phyloP scores from a whole-genome alignment of 1,139 yeast species.

The Candida sp. region DNA sequence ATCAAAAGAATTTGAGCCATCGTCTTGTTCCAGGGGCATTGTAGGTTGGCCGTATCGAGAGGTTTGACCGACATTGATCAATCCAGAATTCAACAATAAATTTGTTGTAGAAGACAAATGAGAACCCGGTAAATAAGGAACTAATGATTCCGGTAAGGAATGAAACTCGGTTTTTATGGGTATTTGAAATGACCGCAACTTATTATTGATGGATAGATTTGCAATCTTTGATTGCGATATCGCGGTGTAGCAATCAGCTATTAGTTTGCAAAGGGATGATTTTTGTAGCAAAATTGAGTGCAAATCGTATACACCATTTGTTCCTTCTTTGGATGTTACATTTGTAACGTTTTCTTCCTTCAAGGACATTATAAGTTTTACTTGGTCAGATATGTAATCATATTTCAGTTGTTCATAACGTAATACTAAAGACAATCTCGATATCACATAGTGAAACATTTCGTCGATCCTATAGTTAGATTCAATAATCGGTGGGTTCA shows the following conservation, averaged over 20 bases:
- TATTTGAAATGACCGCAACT: constrained; percentile 77
- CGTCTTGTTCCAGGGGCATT: constrained; percentile 10
- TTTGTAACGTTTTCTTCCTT: constrained; percentile 43
- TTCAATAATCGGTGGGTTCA: constrained; percentile 87
- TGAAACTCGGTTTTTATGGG: constrained; percentile 80
- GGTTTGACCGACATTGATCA: constrained; percentile 42
- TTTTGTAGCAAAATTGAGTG: constrained; percentile 25
- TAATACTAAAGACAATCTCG: constrained; percentile 68
- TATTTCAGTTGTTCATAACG: constrained; percentile 82
- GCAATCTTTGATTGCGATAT: constrained; percentile 74
- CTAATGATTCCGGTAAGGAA: constrained; percentile 64
- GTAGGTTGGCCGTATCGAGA: constrained; percentile 28
- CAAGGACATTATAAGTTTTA: constrained; percentile 51
- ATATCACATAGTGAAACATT: constrained; percentile 80
- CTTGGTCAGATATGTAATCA: constrained; percentile 75
- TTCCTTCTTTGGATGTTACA: neutral
- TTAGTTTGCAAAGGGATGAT: constrained; percentile 70
- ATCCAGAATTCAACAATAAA: constrained; percentile 32
- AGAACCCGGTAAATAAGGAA: constrained; percentile 70
- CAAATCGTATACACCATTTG: constrained; percentile 2
- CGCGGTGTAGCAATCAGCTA: constrained; percentile 65
- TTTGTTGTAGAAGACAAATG: constrained; percentile 60
- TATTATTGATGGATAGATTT: constrained; percentile 66
- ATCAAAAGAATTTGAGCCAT: constrained; percentile 30
- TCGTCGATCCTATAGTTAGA: constrained; percentile 76